These are phyloP conservation scores for Amaranthus hypochondriacus DNA, from an alignment of 148 eudicot species.

Conservation along the genomic window DNA sequence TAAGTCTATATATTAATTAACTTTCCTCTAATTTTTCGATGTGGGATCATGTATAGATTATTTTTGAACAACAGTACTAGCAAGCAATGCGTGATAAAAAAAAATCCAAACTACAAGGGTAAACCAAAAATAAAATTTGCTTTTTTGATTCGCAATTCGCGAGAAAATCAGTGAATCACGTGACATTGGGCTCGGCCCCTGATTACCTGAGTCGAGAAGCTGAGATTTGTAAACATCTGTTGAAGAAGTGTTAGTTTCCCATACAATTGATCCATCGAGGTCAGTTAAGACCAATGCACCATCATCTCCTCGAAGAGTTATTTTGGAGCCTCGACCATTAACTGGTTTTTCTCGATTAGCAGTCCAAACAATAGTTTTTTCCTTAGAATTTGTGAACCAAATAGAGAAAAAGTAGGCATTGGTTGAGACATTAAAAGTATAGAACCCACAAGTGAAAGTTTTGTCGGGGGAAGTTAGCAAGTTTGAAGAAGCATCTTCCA, in stretches of 20 bases:
- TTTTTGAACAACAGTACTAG: too few relatives aligned
- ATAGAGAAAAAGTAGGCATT: conserved; percentile 37
- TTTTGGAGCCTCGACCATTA: conserved; percentile 28
- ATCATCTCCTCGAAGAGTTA: conserved; percentile 14
- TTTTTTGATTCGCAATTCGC: too few relatives aligned
- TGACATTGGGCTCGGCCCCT: too few relatives aligned
- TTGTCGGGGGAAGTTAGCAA: conserved; percentile 23
- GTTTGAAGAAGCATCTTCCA: conserved; percentile 14
- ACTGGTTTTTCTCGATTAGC: conserved; percentile 43
- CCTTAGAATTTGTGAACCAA: conserved; percentile 30
- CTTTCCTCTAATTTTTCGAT: too few relatives aligned
- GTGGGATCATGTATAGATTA: too few relatives aligned
- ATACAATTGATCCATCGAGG: conserved; percentile 34
- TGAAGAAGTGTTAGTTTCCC: conserved; percentile 37
- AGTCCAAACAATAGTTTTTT: conserved; percentile 36
- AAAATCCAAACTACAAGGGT: too few relatives aligned
- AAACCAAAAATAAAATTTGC: too few relatives aligned
- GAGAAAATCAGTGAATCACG: too few relatives aligned
- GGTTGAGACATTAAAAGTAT: conserved; percentile 11
- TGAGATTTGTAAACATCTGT: conserved; percentile 25
- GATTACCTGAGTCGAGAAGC: conserved; percentile 42
- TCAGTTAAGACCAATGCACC: conserved; percentile 34
- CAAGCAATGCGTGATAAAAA: too few relatives aligned
- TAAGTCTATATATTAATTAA: too few relatives aligned
- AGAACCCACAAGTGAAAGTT: conserved; percentile 41